Base-by-base conservation (phyloP, 371 early-diverging fungal species). In the Mortierella sp. region DNA sequence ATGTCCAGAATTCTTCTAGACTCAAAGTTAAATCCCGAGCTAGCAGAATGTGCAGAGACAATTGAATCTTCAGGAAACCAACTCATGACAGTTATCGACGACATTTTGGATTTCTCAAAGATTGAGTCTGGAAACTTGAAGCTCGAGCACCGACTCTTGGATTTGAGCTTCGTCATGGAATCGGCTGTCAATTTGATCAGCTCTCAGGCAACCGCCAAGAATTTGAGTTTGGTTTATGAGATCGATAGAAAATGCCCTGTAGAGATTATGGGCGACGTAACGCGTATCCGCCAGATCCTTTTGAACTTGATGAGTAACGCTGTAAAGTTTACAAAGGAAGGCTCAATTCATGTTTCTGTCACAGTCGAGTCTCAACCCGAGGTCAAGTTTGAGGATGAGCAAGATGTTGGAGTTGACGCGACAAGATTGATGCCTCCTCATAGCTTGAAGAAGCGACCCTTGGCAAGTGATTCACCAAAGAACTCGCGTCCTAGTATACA, bases 311-410 rank as follows among this genome's bases (percentile, higher is more conserved):
- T 89, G 53, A 89, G 91, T 40, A 91, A 91, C 55, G 90, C 92
- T 2, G 87, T 91, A 72, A 91, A 91, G 72, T 91, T 91, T 37
- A 91, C 92, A 1, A 86, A 89, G 51, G 73, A 87, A 28, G 91
- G 90, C 4, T 83, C 85, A 31, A 86, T 90, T 12, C 84, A 86
- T 15, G 86, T 90, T 37, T 82, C 63, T 75, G 88, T 69, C 75
- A 75, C 47, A 10, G 60, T 73, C 6, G 77, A 82, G 29, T 53
- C 62, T 23, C 66, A 35, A 26, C 64, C 58, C 2, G 83, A 64
- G 13, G 70, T 76, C 37, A 53, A 54, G 49, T 71, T 73, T 35
- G 74, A 69, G 40, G 61, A 68, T 0, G 67, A 60, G 23, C 43
- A 34, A 7, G 61, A 57, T 5, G 28, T 42, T n/a, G 55, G 59